A percentile compares a stretch with the other conserved stretches of the same genome.
Conservation (phyloP, 306 rosid genomes). For the Acacia crassicarpa region DNA sequence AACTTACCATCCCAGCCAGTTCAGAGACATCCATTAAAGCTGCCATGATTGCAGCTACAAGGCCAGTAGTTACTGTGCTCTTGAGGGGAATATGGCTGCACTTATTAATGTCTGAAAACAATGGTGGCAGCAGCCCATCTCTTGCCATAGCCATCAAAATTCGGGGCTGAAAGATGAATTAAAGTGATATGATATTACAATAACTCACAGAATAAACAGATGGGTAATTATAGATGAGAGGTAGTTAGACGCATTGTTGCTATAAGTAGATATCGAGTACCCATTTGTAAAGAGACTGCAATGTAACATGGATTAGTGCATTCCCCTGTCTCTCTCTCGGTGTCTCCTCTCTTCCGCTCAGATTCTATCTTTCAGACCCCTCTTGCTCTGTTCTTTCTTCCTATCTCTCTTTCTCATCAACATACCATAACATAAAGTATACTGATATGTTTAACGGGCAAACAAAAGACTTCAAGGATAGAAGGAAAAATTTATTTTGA, state of each 20-base stretch:
- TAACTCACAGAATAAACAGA: too few relatives aligned
- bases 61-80: constrained; percentile 65
- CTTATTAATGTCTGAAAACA: constrained; percentile 44
- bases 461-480: neutral
- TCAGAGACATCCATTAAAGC: constrained; percentile 83
- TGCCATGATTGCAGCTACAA: constrained; percentile 69
- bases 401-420: too few relatives aligned
- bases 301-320: too few relatives aligned
- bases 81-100: constrained; percentile 48
- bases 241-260: too few relatives aligned
- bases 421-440: neutral
- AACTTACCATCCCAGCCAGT: constrained; percentile 90
- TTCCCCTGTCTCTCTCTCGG: too few relatives aligned
- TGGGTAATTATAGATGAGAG: too few relatives aligned
- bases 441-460: neutral
- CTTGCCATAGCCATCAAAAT: constrained; percentile 57
- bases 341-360: too few relatives aligned
- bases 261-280: too few relatives aligned
- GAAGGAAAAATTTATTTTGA: neutral
- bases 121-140: constrained; percentile 50
- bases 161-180: constrained; percentile 43
- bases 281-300: too few relatives aligned
- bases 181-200: neutral
- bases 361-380: too few relatives aligned
- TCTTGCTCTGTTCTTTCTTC: too few relatives aligned